Conservation (phyloP, 169 alveolate genomes). For the Theileria luwenshuni region DNA sequence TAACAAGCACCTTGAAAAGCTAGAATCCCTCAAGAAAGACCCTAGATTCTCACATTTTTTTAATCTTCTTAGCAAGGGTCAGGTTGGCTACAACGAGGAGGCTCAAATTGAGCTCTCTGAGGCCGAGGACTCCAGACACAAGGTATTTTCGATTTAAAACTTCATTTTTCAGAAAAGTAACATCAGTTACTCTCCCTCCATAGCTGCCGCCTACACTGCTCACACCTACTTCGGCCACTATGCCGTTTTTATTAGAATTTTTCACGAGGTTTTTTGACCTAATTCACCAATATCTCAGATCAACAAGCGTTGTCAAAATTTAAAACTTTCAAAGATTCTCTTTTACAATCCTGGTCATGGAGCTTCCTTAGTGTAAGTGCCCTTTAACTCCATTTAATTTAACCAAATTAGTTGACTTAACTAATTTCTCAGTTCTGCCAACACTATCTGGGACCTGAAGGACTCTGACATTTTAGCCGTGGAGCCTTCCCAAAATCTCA, state of each 20-base stretch:
- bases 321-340: slow-evolving; percentile 42
- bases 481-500: slow-evolving; percentile 71
- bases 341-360: slow-evolving; percentile 69
- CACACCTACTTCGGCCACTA: slow-evolving; percentile 81
- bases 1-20: slow-evolving; percentile 17
- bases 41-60: slow-evolving; percentile 63
- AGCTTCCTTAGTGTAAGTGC: slow-evolving; percentile 62
- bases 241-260: slow-evolving; percentile 76
- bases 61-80: slow-evolving; percentile 46
- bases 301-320: slow-evolving; percentile 44
- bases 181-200: slow-evolving; percentile 64
- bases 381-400: no score
- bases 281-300: slow-evolving; percentile 35
- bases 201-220: slow-evolving; percentile 81
- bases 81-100: slow-evolving; percentile 71
- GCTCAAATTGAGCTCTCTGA: slow-evolving; percentile 72
- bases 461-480: slow-evolving; percentile 53
- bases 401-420: background rate
- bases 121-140: slow-evolving; percentile 79
- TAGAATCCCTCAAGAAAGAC: slow-evolving; percentile 53
- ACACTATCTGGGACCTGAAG: slow-evolving; percentile 55
- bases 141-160: slow-evolving; percentile 35
- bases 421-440: slow-evolving; percentile 43
- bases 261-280: slow-evolving; percentile 63
- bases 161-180: slow-evolving; percentile 33